Percentiles rank a stretch among this genome's conserved stretches.
phyloP scores from a whole-genome alignment of 352 stramenopile genomes.

The Globisporangium heterothallicum region DNA sequence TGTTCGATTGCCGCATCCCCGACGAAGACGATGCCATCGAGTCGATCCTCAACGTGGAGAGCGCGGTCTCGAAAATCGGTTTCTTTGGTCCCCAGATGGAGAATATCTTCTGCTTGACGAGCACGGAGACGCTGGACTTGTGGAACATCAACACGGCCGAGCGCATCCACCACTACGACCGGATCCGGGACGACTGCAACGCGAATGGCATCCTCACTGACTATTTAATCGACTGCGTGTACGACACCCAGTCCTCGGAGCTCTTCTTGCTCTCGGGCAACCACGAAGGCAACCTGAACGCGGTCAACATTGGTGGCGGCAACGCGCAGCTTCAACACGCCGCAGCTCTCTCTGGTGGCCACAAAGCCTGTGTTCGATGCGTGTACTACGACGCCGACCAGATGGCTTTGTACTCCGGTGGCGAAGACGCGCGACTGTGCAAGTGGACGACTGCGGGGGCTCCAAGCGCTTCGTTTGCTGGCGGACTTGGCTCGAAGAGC shows the following conservation, averaged over 20 bases:
- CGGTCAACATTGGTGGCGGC: constrained; percentile 53
- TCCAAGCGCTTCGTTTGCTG: background rate
- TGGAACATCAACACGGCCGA: constrained; percentile 86
- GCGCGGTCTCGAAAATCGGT: constrained; percentile 76
- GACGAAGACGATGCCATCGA: constrained; percentile 86
- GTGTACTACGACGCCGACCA: constrained; percentile 62
- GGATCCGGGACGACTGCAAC: constrained; percentile 72
- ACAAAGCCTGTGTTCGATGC: constrained; percentile 82
- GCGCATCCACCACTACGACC: constrained; percentile 75
- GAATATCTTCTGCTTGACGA: constrained; percentile 83
- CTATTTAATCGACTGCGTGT: constrained; percentile 87
- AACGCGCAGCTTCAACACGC: constrained; percentile 53
- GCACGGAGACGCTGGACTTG: constrained; percentile 85
- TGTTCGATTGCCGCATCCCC: constrained; percentile 81
- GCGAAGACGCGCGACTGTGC: constrained; percentile 84
- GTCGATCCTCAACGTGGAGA: constrained; percentile 89
- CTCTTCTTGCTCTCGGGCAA: constrained; percentile 77
- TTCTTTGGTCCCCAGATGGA: constrained; percentile 83
- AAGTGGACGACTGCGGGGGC: constrained; percentile 39
- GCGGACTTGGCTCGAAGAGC: constrained; percentile 11
- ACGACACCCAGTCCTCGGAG: constrained; percentile 61
- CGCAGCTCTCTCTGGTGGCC: constrained; percentile 45
- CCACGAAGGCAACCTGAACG: constrained; percentile 71
- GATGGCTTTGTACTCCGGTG: constrained; percentile 67
- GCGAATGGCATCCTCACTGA: constrained; percentile 56